Conservation (phyloP, 129 eudicot species). For the Ambrosia artemisiifolia region DNA sequence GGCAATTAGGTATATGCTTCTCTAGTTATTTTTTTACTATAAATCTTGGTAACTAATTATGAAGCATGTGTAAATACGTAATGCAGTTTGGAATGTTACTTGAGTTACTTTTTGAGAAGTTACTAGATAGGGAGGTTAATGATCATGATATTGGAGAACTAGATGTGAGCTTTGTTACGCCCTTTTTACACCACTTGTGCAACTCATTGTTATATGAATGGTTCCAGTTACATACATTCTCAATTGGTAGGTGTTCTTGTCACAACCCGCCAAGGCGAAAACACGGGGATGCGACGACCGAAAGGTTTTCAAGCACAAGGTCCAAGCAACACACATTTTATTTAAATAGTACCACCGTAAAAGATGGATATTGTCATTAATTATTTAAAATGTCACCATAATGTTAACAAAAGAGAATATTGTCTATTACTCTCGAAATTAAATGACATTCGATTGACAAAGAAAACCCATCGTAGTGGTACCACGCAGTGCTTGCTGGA, state of each 20-base stretch:
- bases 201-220: background rate
- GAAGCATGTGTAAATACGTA: background rate
- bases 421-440: no score
- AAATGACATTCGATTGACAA: no score
- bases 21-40: background rate
- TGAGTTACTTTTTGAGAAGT: slow-evolving; percentile 73
- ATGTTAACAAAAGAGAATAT: no score
- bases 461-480: no score
- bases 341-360: no score
- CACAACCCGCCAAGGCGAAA: no score
- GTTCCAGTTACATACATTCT: background rate
- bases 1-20: slow-evolving; percentile 83
- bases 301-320: no score
- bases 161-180: slow-evolving; percentile 52
- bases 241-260: slow-evolving; percentile 51
- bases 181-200: background rate
- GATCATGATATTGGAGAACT: slow-evolving; percentile 83
- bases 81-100: slow-evolving; percentile 96
- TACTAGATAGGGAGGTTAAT: slow-evolving; percentile 62
- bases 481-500: no score
- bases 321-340: no score
- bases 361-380: no score
- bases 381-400: no score
- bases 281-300: no score
- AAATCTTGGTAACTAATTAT: background rate